These are phyloP conservation scores for Borealophlyctis nickersoniae DNA, from an alignment of 192 early-diverging fungal genomes.

Conservation along the genomic window DNA sequence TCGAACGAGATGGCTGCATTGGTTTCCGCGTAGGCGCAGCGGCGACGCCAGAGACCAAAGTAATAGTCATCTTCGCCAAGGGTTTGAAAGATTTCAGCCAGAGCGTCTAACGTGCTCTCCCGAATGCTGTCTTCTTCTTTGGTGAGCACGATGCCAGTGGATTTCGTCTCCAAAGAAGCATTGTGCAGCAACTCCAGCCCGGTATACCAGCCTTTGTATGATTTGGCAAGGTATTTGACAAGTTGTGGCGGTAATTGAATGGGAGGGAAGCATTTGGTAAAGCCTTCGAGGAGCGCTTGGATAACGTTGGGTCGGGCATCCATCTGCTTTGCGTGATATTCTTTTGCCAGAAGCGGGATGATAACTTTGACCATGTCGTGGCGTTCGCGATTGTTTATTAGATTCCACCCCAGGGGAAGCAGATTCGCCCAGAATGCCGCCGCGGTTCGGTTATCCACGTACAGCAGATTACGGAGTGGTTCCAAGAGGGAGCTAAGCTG, in stretches of 20 bases:
- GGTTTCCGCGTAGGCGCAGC: slow-evolving; percentile 86
- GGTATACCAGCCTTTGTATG: slow-evolving; percentile 90
- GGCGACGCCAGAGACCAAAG: slow-evolving; percentile 86
- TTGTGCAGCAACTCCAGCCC: slow-evolving; percentile 82
- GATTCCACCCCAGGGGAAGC: slow-evolving; percentile 83
- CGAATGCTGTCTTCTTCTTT: slow-evolving; percentile 87
- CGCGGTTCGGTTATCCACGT: slow-evolving; percentile 53
- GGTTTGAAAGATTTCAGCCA: slow-evolving; percentile 77
- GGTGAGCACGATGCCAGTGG: slow-evolving; percentile 39
- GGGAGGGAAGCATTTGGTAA: slow-evolving; percentile 66
- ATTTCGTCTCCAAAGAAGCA: slow-evolving; percentile 43
- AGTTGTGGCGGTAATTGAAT: slow-evolving; percentile 90
- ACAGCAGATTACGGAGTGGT: slow-evolving; percentile 39
- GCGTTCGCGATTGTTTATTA: slow-evolving; percentile 67
- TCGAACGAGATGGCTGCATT: slow-evolving; percentile 95
- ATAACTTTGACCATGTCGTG: slow-evolving; percentile 82
- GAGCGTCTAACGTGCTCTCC: slow-evolving; percentile 85
- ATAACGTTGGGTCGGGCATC: slow-evolving; percentile 89
- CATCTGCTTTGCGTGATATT: slow-evolving; percentile 82
- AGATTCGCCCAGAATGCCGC: slow-evolving; percentile 77
- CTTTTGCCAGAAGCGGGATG: slow-evolving; percentile 82
- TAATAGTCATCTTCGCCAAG: slow-evolving; percentile 93
- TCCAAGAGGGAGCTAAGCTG: slow-evolving; percentile 34
- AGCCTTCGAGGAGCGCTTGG: slow-evolving; percentile 84
- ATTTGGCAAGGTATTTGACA: slow-evolving; percentile 87